Evolutionary conservation across 1,139 yeast species (phyloP).

Genomic region (Ashbya aceris): DNA sequence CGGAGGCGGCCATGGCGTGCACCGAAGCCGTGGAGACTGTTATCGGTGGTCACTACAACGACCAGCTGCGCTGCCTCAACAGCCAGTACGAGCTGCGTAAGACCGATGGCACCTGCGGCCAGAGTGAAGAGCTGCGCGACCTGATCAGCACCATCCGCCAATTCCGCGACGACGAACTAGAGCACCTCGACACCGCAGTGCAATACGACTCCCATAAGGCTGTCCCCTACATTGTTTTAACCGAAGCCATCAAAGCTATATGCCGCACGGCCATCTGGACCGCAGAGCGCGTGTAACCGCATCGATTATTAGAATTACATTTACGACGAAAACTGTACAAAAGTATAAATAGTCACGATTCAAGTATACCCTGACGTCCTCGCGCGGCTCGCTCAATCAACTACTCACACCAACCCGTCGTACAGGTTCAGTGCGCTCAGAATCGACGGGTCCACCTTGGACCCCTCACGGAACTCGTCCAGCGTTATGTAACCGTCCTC

Average conservation of each 20-base stretch:
- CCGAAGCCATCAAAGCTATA: slow-evolving; percentile 76
- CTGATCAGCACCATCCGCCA: slow-evolving; percentile 57
- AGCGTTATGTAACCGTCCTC: slow-evolving; percentile 57
- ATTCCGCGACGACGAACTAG: slow-evolving; percentile 91
- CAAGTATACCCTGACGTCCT: not conserved
- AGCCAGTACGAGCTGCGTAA: slow-evolving; percentile 47
- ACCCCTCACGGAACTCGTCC: slow-evolving; percentile 77
- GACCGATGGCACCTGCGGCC: slow-evolving; percentile 33
- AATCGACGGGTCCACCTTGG: slow-evolving; percentile 75
- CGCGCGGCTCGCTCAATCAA: not conserved
- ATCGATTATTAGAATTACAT: not conserved
- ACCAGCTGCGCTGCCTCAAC: slow-evolving; percentile 69
- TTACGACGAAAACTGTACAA: too few species aligned
- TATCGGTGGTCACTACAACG: slow-evolving; percentile 91
- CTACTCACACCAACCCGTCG: slow-evolving; percentile 57
- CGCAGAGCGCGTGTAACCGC: slow-evolving; percentile 65
- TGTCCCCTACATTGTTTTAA: slow-evolving; percentile 78
- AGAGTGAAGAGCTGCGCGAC: slow-evolving; percentile 45
- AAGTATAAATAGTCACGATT: too few species aligned
- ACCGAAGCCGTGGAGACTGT: slow-evolving; percentile 99
- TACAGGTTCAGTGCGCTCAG: slow-evolving; percentile 71
- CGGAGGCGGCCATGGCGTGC: slow-evolving; percentile 99
- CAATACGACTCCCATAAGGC: slow-evolving; percentile 89
- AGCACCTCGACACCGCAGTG: slow-evolving; percentile 89
- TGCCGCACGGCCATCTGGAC: slow-evolving; percentile 86